Percentiles rank a stretch among this genome's conserved stretches.
phyloP scores from a whole-genome alignment of 2,329 filamentous ascomycete species.

The Aspergillus bombycis region DNA sequence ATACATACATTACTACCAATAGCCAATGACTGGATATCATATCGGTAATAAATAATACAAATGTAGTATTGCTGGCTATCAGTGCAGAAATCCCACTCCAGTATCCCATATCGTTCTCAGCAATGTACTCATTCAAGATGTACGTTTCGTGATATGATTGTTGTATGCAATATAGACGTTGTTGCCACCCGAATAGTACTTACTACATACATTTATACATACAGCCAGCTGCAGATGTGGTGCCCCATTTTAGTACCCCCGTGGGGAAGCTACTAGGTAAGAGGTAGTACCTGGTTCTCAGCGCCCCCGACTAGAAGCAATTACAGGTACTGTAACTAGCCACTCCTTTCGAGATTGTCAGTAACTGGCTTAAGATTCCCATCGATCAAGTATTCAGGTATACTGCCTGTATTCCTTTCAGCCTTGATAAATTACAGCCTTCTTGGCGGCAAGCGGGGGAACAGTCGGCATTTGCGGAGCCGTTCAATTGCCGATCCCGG shows the following conservation, averaged over 20 bases:
- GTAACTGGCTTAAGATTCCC: not conserved
- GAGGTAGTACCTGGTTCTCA: not conserved
- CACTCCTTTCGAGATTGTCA: not conserved
- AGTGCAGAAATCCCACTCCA: not conserved
- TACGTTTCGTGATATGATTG: not conserved
- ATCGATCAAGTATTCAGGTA: not conserved
- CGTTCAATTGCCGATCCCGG: not conserved
- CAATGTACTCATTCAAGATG: not conserved
- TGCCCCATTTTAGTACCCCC: not conserved
- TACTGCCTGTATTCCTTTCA: not conserved
- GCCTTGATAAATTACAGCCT: not conserved
- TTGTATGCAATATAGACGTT: not conserved
- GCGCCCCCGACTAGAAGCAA: not conserved
- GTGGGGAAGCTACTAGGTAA: not conserved
- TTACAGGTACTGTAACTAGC: not conserved
- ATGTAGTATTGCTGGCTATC: not conserved
- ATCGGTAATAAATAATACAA: not conserved
- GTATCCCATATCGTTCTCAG: not conserved
- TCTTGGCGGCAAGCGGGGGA: not conserved
- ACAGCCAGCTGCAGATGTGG: not conserved
- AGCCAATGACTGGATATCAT: not conserved
- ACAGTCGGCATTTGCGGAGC: slow-evolving; percentile 4
- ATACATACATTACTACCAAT: not conserved
- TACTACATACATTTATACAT: not conserved
- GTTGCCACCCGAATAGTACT: not conserved